Percentiles rank a stretch among this genome's conserved stretches.
These are phyloP conservation scores for Venturiaceae sp. DNA, from an alignment of 2,329 filamentous ascomycete species.

Conservation along the genomic window DNA sequence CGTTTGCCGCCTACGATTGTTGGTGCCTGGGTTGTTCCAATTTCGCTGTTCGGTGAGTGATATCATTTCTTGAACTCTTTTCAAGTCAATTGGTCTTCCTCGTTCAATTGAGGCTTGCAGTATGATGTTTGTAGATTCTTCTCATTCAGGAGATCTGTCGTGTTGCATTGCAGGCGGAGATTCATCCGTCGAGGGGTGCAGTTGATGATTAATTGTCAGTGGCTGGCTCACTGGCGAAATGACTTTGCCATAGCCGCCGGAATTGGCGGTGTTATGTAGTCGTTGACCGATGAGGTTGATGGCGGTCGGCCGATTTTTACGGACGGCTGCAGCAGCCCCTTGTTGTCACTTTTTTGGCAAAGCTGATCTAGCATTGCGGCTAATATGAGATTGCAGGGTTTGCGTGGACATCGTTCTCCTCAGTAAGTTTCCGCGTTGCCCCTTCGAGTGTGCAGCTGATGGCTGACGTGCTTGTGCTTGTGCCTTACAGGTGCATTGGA, in stretches of 20 bases:
- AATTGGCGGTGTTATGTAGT: not conserved
- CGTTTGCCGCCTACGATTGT: slow-evolving; percentile 58
- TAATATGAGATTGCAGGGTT: slow-evolving; percentile 40
- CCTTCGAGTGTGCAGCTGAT: not conserved
- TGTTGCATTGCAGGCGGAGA: slow-evolving; percentile 13
- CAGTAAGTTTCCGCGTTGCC: slow-evolving; percentile 30
- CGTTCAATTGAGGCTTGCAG: slow-evolving; percentile 9
- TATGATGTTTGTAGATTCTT: not conserved
- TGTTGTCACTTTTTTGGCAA: not conserved
- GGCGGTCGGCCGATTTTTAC: not conserved
- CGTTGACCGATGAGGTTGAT: not conserved
- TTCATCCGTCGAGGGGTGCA: not conserved
- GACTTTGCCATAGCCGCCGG: not conserved
- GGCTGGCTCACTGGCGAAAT: not conserved
- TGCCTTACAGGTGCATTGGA: slow-evolving; percentile 37
- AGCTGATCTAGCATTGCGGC: slow-evolving; percentile 8
- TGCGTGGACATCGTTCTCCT: slow-evolving; percentile 70
- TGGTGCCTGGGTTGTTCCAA: slow-evolving; percentile 68
- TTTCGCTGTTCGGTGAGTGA: slow-evolving; percentile 64
- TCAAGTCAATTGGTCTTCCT: not conserved
- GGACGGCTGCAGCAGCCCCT: not conserved
- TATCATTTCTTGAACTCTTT: not conserved
- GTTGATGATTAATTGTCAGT: not conserved
- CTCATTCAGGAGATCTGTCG: slow-evolving; percentile 1
- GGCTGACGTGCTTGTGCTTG: slow-evolving; percentile 12